Base-by-base conservation (phyloP, 2,329 filamentous ascomycete species). In the Rhinocladiella mackenziei region DNA sequence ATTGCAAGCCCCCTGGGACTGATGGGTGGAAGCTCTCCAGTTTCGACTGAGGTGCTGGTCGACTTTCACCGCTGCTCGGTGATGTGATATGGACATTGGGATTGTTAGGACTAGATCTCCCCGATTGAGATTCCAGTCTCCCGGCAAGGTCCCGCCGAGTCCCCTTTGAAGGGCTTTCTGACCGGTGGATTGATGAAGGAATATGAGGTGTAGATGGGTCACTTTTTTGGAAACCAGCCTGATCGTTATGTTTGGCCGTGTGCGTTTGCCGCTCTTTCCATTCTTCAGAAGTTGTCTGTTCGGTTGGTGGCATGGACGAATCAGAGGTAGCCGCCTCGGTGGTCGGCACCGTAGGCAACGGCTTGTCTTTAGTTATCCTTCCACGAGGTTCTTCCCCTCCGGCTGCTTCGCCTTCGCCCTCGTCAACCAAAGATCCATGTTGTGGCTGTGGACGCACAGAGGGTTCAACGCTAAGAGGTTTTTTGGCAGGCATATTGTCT, bases 401-500 rank as follows among this genome's bases (percentile, higher is more conserved):
- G n/a, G 25, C 20, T 23, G 18, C 8, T 3, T 35, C 36, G 18
- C 23, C 22, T 2, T 33, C 31, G 4, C 13, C 31, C 10, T 45
- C 37, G 22, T 33, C n/a, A 7, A 41, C 37, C 18, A 73, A 45
- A 25, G 71, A 64, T 26, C 67, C 76, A 31, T 69, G 60, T 41
- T 72, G 68, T 23, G 69, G 69, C 31, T 66, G 50, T 13, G 67
- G 61, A 39, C 63, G 40, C 15, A 55, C 49, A 14, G 64, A 65
- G 14, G 64, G 65, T 6, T 70, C 64, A 32, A 71, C 71, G 23
- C 83, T 57, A 15, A 70, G 66, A 3, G 79, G 78, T 22, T 71
- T 75, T 35, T 75, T 74, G n/a, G 78, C 79, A 22, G 80, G 79
- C 45, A 77, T 82, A 33, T 79, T 79, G 31, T 71, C 73, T 13